Evolutionary conservation across 441 rosid genomes (phyloP), one percentile per base, ranked within the genome.

Genomic region (Croton laevigatus): DNA sequence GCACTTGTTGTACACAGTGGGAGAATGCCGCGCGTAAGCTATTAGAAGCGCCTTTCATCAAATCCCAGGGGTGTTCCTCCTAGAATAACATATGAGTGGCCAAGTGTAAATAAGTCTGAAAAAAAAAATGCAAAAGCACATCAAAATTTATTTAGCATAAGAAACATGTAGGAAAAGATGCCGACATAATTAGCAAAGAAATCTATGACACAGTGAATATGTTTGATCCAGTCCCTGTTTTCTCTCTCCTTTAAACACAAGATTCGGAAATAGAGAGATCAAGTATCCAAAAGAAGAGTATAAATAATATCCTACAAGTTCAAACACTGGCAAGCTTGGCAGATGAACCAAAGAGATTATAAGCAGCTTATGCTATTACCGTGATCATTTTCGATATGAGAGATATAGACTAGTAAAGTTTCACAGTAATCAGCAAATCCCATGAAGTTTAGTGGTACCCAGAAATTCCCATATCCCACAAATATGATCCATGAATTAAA

Each of bases 1-100:
- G 79, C 20, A 91, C 98, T 85, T 89, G 97, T 69, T 89, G 86
- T 61, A 91, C 93, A 72, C 98, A 89, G 71, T 88, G 77, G 14
- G 93, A 88, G 66, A 93, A 89, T 51, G 98, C 94, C 40, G 91
- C 78, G 0, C 91, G 84, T 69, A 91, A 78, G 76, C 71, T 79
- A 45, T 57, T 74, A 1, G 91, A 84, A 34, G 84, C 85, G 80
- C 84, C 80, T 42, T 75, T 87, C 98, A 91, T 89, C 76, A 61
- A 80, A 55, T 53, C 75, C 36, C 27, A 40, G 14, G 42, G n/a
- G 17, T 0, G 32, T 48, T 74, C 78, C 76, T 70, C 80, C 84
- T 70, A 36, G 69, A 68, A 68, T 3, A 45, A 48, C n/a, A 60
- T 44, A 60, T 49, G 38, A 59, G 44, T 40, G 42, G 13, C n/a